Percentiles rank a stretch among this genome's conserved stretches.
Conservation (phyloP, 108 stramenopile species). For the Asterionellopsis glacialis region DNA sequence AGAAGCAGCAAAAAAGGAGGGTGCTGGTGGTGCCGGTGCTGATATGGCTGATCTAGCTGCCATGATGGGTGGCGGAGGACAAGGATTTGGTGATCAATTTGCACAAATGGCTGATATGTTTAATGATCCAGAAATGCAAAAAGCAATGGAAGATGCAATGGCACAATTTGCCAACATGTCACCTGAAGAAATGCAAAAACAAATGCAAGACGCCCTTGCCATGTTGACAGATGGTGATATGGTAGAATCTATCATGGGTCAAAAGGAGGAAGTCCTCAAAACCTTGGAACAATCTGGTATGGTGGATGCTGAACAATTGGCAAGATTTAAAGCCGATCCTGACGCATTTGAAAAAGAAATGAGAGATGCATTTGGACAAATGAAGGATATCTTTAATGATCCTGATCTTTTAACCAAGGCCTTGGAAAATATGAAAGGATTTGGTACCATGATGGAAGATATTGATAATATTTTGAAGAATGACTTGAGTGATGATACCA, state of each 20-base stretch:
- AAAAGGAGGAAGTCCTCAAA: constrained; percentile 64
- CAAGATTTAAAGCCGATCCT: constrained; percentile 65
- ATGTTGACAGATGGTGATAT: constrained; percentile 54
- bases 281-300: constrained; percentile 62
- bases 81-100: no score
- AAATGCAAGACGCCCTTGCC: constrained; percentile 77
- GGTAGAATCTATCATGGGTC: constrained; percentile 42
- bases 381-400: constrained; percentile 63
- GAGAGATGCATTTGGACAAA: constrained; percentile 66
- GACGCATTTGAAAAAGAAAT: constrained; percentile 74
- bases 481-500: constrained; percentile 59
- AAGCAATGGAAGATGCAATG: constrained; percentile 40
- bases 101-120: no score
- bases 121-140: constrained; percentile 12
- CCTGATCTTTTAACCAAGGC: constrained; percentile 53
- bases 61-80: no score
- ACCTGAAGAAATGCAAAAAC: constrained; percentile 59
- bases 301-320: constrained; percentile 56
- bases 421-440: constrained; percentile 60
- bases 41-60: constrained; percentile 10
- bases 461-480: constrained; percentile 42
- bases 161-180: constrained; percentile 68
- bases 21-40: constrained; percentile 15
- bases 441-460: constrained; percentile 52
- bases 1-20: constrained; percentile 38